A percentile compares a stretch with the other conserved stretches of the same genome.
These are phyloP conservation scores for Pseudevernia furfuracea DNA, from an alignment of 495 filamentous ascomycete species.

Conservation along the genomic window DNA sequence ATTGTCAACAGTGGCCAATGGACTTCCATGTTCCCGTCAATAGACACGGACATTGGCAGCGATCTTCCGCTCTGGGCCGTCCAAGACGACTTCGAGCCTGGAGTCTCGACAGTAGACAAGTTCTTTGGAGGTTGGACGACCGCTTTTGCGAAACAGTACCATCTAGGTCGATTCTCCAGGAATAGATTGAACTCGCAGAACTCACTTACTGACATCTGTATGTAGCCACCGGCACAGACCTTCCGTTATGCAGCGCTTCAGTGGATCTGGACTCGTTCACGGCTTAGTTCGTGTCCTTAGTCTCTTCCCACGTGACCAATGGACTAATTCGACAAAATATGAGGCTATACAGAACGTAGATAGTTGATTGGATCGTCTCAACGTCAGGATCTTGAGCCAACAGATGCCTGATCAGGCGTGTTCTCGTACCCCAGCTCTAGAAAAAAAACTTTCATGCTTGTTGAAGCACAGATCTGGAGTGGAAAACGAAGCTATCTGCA, in stretches of 20 bases:
- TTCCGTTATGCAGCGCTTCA: conserved; percentile 8
- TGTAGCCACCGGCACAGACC: neutral
- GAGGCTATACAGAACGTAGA: too few relatives aligned
- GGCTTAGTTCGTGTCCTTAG: neutral
- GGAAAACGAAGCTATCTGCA: too few relatives aligned
- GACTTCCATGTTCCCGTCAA: conserved; percentile 28
- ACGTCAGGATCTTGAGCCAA: too few relatives aligned
- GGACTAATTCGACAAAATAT: too few relatives aligned
- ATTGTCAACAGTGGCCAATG: conserved; percentile 30
- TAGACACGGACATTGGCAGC: conserved; percentile 26
- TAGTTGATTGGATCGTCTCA: too few relatives aligned
- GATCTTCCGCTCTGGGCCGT: conserved; percentile 30
- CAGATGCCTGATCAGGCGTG: too few relatives aligned
- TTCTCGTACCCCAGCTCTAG: too few relatives aligned
- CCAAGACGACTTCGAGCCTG: conserved; percentile 24
- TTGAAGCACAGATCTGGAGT: too few relatives aligned
- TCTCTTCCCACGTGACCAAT: neutral
- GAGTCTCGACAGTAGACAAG: conserved; percentile 22
- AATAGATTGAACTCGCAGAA: neutral
- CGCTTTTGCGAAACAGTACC: conserved; percentile 30
- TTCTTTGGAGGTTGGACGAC: conserved; percentile 31
- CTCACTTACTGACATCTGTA: neutral
- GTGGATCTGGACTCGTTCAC: conserved; percentile 9
- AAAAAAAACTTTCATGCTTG: too few relatives aligned
- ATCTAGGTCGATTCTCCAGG: neutral